These are phyloP conservation scores for Apiotrichum domesticum DNA, from an alignment of 1,284 basidiomycete genomes.

Conservation along the genomic window DNA sequence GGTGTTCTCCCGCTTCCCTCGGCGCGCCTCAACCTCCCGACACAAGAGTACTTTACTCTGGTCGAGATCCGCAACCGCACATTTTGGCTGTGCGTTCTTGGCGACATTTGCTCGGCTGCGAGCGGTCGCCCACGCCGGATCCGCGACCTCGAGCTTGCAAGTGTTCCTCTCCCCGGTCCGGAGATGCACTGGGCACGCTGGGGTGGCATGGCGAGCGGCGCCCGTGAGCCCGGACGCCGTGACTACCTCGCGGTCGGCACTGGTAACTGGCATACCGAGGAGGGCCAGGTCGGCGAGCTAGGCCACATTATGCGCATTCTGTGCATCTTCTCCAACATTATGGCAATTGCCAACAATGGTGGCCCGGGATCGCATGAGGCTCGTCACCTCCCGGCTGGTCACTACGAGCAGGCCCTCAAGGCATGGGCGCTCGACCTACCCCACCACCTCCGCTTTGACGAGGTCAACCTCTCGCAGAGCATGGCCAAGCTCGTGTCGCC, in stretches of 20 bases:
- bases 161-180: slow-evolving; percentile 36
- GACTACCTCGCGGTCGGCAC: slow-evolving; percentile 30
- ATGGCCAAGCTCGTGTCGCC: slow-evolving; percentile 37
- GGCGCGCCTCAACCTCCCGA: slow-evolving; percentile 19
- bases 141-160: slow-evolving; percentile 35
- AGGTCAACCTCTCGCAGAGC: slow-evolving; percentile 43
- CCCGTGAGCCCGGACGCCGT: slow-evolving; percentile 27
- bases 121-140: slow-evolving; percentile 35
- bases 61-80: slow-evolving; percentile 41
- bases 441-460: slow-evolving; percentile 45
- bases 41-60: slow-evolving; percentile 34
- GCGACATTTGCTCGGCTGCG: slow-evolving; percentile 40
- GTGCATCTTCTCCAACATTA: slow-evolving; percentile 35
- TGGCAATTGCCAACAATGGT: slow-evolving; percentile 31
- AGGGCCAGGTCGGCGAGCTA: slow-evolving; percentile 42
- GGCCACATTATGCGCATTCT: slow-evolving; percentile 46
- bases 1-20: slow-evolving; percentile 23
- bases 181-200: slow-evolving; percentile 39
- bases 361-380: slow-evolving; percentile 14
- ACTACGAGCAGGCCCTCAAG: slow-evolving; percentile 38
- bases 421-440: slow-evolving; percentile 47
- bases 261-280: slow-evolving; percentile 37
- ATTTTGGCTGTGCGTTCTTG: slow-evolving; percentile 44
- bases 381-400: slow-evolving; percentile 13
- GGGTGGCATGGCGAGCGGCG: slow-evolving; percentile 31